Evolutionary conservation across 768 basidiomycete genomes (phyloP).

Genomic region (Lactarius quietus): DNA sequence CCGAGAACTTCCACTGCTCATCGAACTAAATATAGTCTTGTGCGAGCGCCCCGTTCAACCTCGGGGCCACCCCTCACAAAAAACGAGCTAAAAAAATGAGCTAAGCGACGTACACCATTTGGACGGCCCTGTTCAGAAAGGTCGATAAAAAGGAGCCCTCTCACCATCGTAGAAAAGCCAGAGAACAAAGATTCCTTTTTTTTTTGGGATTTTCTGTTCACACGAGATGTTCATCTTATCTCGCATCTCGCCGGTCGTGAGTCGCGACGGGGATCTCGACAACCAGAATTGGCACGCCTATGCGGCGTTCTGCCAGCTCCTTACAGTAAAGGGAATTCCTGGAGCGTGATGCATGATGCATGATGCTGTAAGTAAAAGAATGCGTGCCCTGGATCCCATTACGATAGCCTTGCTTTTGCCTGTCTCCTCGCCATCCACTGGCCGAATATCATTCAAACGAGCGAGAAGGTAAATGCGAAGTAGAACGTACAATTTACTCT

Average conservation of each 20-base stretch:
- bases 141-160: background rate
- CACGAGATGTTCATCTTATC: background rate
- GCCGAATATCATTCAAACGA: background rate
- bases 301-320: background rate
- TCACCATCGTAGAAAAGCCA: background rate
- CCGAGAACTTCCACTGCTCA: background rate
- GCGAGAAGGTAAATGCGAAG: background rate
- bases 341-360: background rate
- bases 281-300: background rate
- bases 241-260: background rate
- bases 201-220: background rate
- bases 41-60: background rate
- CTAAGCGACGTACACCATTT: too few species aligned
- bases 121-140: background rate
- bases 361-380: background rate
- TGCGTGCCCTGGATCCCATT: background rate
- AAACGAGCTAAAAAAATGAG: background rate
- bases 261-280: background rate
- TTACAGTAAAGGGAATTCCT: background rate
- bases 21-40: background rate
- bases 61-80: background rate
- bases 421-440: background rate
- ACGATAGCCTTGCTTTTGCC: background rate
- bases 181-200: background rate
- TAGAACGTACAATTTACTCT: too few species aligned